Evolutionary conservation across 305 asterid species (phyloP), one percentile per base, ranked within the genome.

Genomic region (Coffea humblotiana): DNA sequence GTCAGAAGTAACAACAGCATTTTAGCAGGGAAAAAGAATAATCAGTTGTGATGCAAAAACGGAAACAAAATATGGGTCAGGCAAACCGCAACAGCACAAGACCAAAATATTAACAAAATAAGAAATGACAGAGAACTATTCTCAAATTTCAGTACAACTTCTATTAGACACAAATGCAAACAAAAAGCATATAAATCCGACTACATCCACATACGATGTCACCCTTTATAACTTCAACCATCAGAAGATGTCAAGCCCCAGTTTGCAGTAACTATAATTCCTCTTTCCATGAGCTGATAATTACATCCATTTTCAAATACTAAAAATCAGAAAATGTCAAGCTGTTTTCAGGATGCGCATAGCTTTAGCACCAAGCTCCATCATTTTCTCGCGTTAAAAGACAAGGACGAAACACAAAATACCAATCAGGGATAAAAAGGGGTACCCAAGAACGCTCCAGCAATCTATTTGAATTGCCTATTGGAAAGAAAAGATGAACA

Each of bases 1-100:
- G 93, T 82, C 80, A 85, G 49, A 66, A 81, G 77, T 74, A 56
- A 77, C 81, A 81, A 77, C n/a, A 76, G 67, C 56, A 80, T 69
- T 75, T 71, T 69, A 70, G 75, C 68, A 14, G 15, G 43, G 43
- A 7, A 16, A 29, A 12, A 67, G 4, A 29, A 49, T 18, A 19
- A 45, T 56, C 48, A 70, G 58, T 16, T 40, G 27, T 6, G 12
- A 15, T 64, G 19, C 29, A 70, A 74, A 73, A 27, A 4, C 18
- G 7, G 14, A 9, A 73, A 64, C 19, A 12, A 5, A 52, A 3
- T 40, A 40, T 4, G 40, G 18, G 25, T 35, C 51, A 27, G 63
- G 48, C 52, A 27, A 43, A 13, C 6, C 6, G 35, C 3, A 25
- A 18, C 47, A 9, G 0, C 7, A 64, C 18, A 63, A 16, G 68